Evolutionary conservation across 1,284 basidiomycete genomes (phyloP), one percentile per base, ranked within the genome.

Genomic region (Gomphus bonarii): DNA sequence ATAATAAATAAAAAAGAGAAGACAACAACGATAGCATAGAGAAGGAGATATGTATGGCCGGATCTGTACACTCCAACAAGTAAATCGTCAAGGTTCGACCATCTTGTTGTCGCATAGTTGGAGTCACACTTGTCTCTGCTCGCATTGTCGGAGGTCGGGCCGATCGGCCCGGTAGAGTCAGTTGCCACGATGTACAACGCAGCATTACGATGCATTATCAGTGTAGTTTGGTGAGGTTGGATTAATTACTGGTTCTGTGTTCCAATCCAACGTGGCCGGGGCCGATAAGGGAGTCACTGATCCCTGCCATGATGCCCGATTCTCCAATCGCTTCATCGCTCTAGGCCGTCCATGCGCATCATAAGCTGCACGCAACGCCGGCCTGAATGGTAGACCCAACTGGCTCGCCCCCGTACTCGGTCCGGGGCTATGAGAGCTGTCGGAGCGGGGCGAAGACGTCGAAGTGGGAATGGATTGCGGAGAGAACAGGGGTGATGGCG

Each of bases 241-340:
- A 25, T 18, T 12, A 20, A 14, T 1, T 7, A 12, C 28, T 28
- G 44, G 2, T 1, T 10, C 22, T 2, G 25, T 25, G 25, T 25
- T 25, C 44, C 44, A 47, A 30, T 47, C 22, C 14, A 20, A 28
- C 22, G 14, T 9, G 11, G 25, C 44, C 28, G 44, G 10, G 28
- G 44, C 20, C 44, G 44, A 47, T 12, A 22, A 12, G 16, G 22
- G 28, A 6, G 11, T 25, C 22, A 35, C 31, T n/a, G 31, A 53
- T 14, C 55, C 55, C 36, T 57, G 55, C 56, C 56, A 58, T 6
- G 56, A 58, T 2, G 43, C 44, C 5, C 56, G 38, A 36, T 58
- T 58, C 31, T 52, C 56, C 48, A 40, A 38, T n/a, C 56, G 25
- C 36, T 53, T 53, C 33, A 36, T 49, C 14, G 49, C 43, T 52